Percentiles rank a stretch among this genome's conserved stretches.
Conservation (phyloP, 1,284 basidiomycete species). For the Exsudoporus floridanus region DNA sequence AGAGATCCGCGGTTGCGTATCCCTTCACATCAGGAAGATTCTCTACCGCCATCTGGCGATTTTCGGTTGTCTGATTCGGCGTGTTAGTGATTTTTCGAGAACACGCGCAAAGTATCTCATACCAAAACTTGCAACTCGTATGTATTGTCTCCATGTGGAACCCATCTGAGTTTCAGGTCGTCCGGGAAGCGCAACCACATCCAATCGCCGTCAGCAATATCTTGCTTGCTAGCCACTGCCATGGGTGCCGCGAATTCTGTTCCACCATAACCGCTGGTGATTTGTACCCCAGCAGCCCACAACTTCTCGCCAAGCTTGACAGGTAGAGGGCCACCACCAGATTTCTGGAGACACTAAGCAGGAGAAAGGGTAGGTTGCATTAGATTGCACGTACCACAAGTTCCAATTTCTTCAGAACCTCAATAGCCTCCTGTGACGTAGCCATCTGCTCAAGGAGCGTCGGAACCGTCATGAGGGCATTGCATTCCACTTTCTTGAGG, state of each 20-base stretch:
- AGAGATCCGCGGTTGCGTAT: constrained; percentile 33
- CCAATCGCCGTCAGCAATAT: constrained; percentile 32
- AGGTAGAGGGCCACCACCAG: constrained; percentile 8
- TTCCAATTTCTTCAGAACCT: constrained; percentile 13
- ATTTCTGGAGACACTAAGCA: constrained; percentile 12
- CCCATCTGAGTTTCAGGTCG: constrained; percentile 26
- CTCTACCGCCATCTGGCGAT: constrained; percentile 21
- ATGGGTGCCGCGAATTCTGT: constrained; percentile 29
- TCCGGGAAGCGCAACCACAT: constrained; percentile 29
- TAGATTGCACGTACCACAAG: constrained; percentile 16
- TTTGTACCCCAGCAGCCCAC: too few relatives aligned
- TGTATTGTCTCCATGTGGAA: constrained; percentile 29
- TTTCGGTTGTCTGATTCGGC: constrained; percentile 7
- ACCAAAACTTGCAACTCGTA: constrained; percentile 39
- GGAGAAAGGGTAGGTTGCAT: too few relatives aligned
- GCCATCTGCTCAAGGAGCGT: constrained; percentile 25
- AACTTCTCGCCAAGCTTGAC: too few relatives aligned
- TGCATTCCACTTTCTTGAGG: neutral
- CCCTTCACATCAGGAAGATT: constrained; percentile 33
- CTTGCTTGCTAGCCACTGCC: neutral
- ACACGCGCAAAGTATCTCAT: neutral
- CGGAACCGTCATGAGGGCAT: constrained; percentile 22
- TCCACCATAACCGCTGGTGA: neutral
- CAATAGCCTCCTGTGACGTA: constrained; percentile 2
- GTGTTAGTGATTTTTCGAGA: neutral